Base-by-base conservation (phyloP, 176 grass and related monocot genomes). In the Oryza punctata region DNA sequence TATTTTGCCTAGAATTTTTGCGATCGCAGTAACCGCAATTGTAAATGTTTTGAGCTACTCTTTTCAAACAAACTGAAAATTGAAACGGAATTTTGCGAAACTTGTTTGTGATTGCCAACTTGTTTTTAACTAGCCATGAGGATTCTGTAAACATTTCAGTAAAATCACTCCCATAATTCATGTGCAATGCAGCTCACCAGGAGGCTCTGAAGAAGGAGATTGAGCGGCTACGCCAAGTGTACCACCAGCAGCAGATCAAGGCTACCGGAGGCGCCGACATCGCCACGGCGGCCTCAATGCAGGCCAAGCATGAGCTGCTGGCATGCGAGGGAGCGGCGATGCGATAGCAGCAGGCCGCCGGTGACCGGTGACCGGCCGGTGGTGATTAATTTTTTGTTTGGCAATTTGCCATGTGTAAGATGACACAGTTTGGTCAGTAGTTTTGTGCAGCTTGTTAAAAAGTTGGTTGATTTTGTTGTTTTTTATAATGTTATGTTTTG, bases 131-230 rank as follows among this genome's bases (percentile, higher is more conserved):
- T 59, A 43, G 11, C 14, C 19, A 52, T 73, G 27, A 24, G 27
- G 0, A 9, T 3, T 65, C 13, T 73, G 32, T 33, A 33, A 33
- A 33, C 32, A 19, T 41, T 64, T 33, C 32, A 33, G 32, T 43
- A 50, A 38, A 71, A 37, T 82, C 3, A 80, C 21, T 4, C 1
- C 29, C 30, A 59, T 18, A 16, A 43, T 45, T 23, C 29, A 77
- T 65, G 46, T 41, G 43, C 18, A 9, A 75, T 75, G 79, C 87
- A 99, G 96, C 96, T 69, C 96, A 99, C 50, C 96, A 99, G 86
- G 93, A 96, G 65, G 96, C 87, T 14, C 69, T 99, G 30, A 96
- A 90, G 87, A 83, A 84, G 74, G 96, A 99, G 86, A 89, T 99
- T 6, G 91, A 96, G 79, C 78, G 96, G 73, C 78, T 99, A 70